Evolutionary conservation across 2,329 filamentous ascomycete genomes (phyloP).

Genomic region (Trichoderma guizhouense): DNA sequence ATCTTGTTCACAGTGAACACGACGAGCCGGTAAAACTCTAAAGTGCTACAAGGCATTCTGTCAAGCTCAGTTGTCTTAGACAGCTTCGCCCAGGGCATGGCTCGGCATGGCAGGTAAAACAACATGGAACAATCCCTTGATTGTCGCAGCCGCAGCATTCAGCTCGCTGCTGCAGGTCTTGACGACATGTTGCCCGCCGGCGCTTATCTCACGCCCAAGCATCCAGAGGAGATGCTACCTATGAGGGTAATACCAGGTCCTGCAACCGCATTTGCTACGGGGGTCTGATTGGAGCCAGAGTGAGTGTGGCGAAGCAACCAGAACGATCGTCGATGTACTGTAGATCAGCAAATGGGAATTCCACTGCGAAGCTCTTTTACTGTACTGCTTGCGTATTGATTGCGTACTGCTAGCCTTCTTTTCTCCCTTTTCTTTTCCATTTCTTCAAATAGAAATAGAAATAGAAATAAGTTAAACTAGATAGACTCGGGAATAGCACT

Average conservation of each 20-base stretch:
- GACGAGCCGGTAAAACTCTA: not conserved
- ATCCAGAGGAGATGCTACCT: not conserved
- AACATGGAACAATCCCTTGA: not conserved
- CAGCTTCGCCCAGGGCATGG: slow-evolving; percentile 3
- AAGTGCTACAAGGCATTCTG: not conserved
- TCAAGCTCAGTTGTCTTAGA: not conserved
- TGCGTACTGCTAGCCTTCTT: not conserved
- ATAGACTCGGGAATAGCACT: not conserved
- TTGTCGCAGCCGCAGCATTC: not conserved
- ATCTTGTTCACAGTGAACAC: not conserved
- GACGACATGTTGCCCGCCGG: slow-evolving; percentile 5
- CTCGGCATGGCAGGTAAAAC: not conserved
- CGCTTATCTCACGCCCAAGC: slow-evolving; percentile 15
- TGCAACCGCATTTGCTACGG: not conserved
- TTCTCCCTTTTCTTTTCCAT: not conserved
- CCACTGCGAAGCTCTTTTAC: not conserved
- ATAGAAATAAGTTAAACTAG: not conserved
- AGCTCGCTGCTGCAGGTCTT: slow-evolving; percentile 10
- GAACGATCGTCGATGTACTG: not conserved
- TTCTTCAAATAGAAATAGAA: not conserved
- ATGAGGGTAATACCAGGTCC: slow-evolving; percentile 1
- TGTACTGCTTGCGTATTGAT: not conserved
- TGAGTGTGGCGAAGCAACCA: slow-evolving; percentile 6
- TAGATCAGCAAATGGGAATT: not conserved
- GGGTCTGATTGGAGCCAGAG: not conserved